Evolutionary conservation across 306 rosid genomes (phyloP).

Genomic region (Citrullus amarus): DNA sequence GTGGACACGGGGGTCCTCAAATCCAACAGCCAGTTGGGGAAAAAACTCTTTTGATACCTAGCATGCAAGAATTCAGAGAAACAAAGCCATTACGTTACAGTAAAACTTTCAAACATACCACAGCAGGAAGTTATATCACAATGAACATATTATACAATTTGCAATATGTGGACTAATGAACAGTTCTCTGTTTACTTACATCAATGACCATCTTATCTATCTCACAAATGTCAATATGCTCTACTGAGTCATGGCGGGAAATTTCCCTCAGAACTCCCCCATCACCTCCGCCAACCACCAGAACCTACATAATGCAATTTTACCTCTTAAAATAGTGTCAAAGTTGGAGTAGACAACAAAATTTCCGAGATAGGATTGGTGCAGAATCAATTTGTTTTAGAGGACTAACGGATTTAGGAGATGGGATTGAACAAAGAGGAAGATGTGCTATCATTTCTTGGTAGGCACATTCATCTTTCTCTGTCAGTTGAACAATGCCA

Average conservation of each 20-base stretch:
- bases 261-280: conserved; percentile 94
- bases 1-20: conserved; percentile 90
- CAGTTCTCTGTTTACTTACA: conserved; percentile 35
- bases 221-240: conserved; percentile 92
- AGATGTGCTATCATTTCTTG: conserved; percentile 99
- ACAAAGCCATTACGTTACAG: not conserved
- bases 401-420: conserved; percentile 58
- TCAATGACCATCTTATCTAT: conserved; percentile 96
- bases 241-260: conserved; percentile 73
- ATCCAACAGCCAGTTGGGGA: conserved; percentile 79
- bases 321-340: not conserved
- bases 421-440: conserved; percentile 86
- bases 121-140: not conserved
- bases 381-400: not conserved
- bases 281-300: conserved; percentile 99
- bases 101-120: not conserved
- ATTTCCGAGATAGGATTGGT: not conserved
- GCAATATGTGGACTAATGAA: not conserved
- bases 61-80: conserved; percentile 8
- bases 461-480: conserved; percentile 96
- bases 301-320: conserved; percentile 37
- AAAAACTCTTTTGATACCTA: conserved; percentile 81
- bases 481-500: conserved; percentile 92
- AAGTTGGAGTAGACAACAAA: not conserved
- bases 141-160: not conserved